These are phyloP conservation scores for Starmerella etchellsii DNA, from an alignment of 805 yeast genomes.

Conservation along the genomic window DNA sequence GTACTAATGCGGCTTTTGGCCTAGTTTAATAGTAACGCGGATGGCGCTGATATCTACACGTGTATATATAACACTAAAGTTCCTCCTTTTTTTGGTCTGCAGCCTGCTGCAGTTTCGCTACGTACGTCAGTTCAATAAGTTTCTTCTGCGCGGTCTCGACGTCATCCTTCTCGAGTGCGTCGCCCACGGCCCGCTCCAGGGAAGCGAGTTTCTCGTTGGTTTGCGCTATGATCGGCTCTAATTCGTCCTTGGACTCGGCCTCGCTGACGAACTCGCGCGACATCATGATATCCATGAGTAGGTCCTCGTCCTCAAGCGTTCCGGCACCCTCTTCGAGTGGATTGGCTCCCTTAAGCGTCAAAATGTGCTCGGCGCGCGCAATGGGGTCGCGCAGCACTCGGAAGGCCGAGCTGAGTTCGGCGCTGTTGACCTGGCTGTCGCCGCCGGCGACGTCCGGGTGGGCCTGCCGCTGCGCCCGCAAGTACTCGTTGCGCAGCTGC, in stretches of 20 bases:
- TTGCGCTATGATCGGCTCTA: slow-evolving; percentile 38
- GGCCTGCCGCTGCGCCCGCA: slow-evolving; percentile 52
- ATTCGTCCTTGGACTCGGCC: slow-evolving; percentile 46
- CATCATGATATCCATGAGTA: slow-evolving; percentile 67
- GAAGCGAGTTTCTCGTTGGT: slow-evolving; percentile 38
- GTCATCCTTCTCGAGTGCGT: slow-evolving; percentile 36
- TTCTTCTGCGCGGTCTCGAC: slow-evolving; percentile 50
- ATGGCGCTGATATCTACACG: neutral
- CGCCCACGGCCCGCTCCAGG: slow-evolving; percentile 28
- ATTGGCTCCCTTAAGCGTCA: slow-evolving; percentile 42
- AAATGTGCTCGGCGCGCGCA: slow-evolving; percentile 49
- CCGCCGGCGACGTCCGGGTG: slow-evolving; percentile 63
- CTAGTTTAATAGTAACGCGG: too few species aligned
- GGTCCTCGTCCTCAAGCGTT: slow-evolving; percentile 34
- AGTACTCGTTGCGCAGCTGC: slow-evolving; percentile 57
- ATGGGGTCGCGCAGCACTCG: slow-evolving; percentile 58
- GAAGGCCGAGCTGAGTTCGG: slow-evolving; percentile 59
- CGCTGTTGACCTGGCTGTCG: slow-evolving; percentile 18
- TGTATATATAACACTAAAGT: neutral
- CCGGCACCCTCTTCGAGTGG: slow-evolving; percentile 33
- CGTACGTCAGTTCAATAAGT: slow-evolving; percentile 65
- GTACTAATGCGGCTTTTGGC: too few species aligned
- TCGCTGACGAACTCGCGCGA: slow-evolving; percentile 72
- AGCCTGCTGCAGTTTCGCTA: slow-evolving; percentile 65
- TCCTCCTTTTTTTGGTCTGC: slow-evolving; percentile 34